Evolutionary conservation across 73 alveolate genomes (phyloP).

Genomic region (Paramecium caudatum): DNA sequence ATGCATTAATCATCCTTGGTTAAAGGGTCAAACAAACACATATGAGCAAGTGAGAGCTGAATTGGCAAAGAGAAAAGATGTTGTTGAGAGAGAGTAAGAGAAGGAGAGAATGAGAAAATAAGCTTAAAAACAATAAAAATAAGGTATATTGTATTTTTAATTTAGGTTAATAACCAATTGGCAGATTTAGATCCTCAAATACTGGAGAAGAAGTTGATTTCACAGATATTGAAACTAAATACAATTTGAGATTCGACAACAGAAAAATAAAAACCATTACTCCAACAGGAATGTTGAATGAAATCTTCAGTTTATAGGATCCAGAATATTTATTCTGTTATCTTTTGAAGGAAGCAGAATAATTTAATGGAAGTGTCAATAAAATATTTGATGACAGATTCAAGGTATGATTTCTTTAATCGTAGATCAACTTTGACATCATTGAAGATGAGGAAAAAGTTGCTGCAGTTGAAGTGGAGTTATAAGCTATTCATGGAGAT

Average conservation of each 20-base stretch:
- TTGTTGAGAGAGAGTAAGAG: conserved; percentile 52
- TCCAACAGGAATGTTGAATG: background rate
- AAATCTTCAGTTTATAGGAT: background rate
- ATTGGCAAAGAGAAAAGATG: conserved; percentile 74
- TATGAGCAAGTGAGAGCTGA: conserved; percentile 76
- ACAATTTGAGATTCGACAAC: background rate
- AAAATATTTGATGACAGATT: background rate
- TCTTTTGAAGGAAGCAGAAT: background rate
- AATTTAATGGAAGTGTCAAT: background rate
- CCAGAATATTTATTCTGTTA: background rate
- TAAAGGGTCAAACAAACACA: conserved; percentile 78
- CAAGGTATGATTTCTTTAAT: background rate
- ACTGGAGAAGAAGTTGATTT: background rate
- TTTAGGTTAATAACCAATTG: background rate
- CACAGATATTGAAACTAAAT: background rate
- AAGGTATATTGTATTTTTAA: background rate
- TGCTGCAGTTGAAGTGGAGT: too few relatives aligned
- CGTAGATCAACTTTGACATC: background rate
- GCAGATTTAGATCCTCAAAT: background rate
- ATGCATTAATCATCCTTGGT: conserved; percentile 82
- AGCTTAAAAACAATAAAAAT: conserved; percentile 39
- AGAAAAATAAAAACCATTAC: background rate
- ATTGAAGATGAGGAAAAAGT: background rate
- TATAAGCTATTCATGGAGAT: too few relatives aligned
- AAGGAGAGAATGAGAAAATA: conserved; percentile 59